Conservation (phyloP, 441 rosid genomes). For the Pelargonium exstipulatum region DNA sequence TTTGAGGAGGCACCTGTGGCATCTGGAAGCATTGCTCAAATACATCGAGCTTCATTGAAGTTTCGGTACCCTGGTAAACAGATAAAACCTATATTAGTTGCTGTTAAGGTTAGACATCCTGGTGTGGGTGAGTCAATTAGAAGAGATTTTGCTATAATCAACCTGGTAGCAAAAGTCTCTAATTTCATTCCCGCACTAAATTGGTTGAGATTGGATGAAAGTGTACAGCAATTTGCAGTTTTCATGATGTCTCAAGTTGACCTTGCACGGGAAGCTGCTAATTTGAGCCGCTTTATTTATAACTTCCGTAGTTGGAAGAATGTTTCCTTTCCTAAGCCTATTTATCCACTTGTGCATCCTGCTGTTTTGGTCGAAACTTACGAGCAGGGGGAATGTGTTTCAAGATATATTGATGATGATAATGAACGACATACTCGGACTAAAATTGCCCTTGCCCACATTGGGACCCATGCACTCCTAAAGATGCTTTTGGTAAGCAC, state of each 20-base stretch:
- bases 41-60: conserved; percentile 89
- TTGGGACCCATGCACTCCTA: conserved; percentile 95
- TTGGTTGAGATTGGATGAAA: conserved; percentile 96
- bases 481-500: conserved; percentile 91
- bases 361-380: conserved; percentile 97
- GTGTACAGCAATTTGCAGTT: conserved; percentile 93
- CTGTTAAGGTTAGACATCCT: conserved; percentile 98
- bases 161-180: conserved; percentile 68
- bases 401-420: conserved; percentile 69
- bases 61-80: conserved; percentile 78
- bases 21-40: conserved; percentile 99
- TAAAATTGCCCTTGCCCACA: conserved; percentile 88
- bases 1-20: conserved; percentile 96
- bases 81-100: conserved; percentile 72
- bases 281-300: conserved; percentile 87
- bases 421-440: conserved; percentile 54
- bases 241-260: conserved; percentile 99
- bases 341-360: conserved; percentile 97
- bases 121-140: conserved; percentile 97
- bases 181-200: conserved; percentile 71
- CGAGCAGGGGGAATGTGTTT: conserved; percentile 91
- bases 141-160: conserved; percentile 89
- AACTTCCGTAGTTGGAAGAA: conserved; percentile 94
- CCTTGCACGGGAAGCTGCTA: conserved; percentile 99
- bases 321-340: conserved; percentile 98